Evolutionary conservation across 176 grass and related monocot species (phyloP), one percentile per base, ranked within the genome.

Genomic region (Microstegium vimineum): DNA sequence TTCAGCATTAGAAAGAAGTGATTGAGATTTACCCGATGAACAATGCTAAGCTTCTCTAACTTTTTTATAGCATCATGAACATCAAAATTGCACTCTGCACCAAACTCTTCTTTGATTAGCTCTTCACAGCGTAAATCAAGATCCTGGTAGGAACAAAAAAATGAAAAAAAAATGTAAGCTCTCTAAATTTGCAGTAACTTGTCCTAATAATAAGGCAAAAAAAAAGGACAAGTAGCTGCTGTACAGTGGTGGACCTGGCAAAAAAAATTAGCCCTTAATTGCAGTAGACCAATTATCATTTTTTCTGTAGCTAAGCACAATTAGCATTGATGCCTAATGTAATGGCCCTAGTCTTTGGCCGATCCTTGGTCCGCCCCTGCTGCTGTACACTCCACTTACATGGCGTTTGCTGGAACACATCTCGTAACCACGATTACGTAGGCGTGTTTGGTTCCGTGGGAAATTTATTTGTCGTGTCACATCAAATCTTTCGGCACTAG

Each of bases 41-140:
- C 79, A 79, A 98, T 91, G 51, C 90, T 85, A 76, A 98, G 90
- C 83, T 89, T 94, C 83, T 98, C 95, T 63, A 94, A 84, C 68
- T 98, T 98, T 62, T 93, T 75, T 27, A 98, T 78, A 34, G 95
- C 90, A 88, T 98, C 92, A 61, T 81, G 63, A 56, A 94, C 90
- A 74, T 94, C 92, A 79, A 98, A 98, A 90, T 98, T 91, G 82
- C 92, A 94, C 51, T 93, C 74, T 43, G 71, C 80, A 2, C 73
- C 78, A 33, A 94, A 98, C 79, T 93, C 87, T 34, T 94, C 90
- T 85, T 93, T 91, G 67, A 94, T 88, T 33, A 98, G 77, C 78
- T 94, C 84, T 82, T 98, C 92, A 84, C 95, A 93, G 15, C 46
- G 68, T 46, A 85, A 66, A 81, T 98, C 95, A 79, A 98, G 88